These are phyloP conservation scores for Citrullus mucosospermus DNA, from an alignment of 306 rosid genomes.

Conservation along the genomic window DNA sequence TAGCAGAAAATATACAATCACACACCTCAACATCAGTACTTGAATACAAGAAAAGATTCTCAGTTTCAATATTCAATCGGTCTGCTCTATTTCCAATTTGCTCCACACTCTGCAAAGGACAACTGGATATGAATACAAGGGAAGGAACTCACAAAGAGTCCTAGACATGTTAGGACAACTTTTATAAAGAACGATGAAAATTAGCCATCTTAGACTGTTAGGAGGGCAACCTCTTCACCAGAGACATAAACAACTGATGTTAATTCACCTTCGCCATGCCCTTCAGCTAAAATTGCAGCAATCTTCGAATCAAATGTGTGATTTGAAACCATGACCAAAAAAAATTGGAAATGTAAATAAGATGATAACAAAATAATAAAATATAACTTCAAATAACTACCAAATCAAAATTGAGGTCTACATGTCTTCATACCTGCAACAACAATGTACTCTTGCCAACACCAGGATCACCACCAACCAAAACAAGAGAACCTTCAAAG, in stretches of 20 bases:
- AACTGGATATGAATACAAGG: not conserved
- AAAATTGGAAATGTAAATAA: not conserved
- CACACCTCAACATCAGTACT: conserved; percentile 86
- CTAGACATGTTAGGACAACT: not conserved
- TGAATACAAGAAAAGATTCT: conserved; percentile 69
- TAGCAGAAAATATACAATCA: conserved; percentile 8
- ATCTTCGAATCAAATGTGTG: conserved; percentile 33
- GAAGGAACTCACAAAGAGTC: not conserved
- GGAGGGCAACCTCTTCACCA: conserved; percentile 82
- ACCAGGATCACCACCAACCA: conserved; percentile 95
- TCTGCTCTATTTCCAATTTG: conserved; percentile 88
- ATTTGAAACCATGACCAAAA: conserved; percentile 4
- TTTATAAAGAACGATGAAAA: not conserved
- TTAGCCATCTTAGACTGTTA: not conserved
- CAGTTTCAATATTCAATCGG: conserved; percentile 54
- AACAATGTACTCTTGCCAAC: conserved; percentile 93
- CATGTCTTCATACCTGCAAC: conserved; percentile 51
- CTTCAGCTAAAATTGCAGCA: conserved; percentile 64
- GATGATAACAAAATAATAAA: not conserved
- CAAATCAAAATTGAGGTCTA: not conserved
- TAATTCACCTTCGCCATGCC: conserved; percentile 20
- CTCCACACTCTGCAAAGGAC: conserved; percentile 63
- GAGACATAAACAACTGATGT: conserved; percentile 71
- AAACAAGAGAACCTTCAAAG: conserved; percentile 70
- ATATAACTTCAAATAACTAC: not conserved